Conservation (phyloP, 106 monocot species). For the Dendrobium chrysotoxum region DNA sequence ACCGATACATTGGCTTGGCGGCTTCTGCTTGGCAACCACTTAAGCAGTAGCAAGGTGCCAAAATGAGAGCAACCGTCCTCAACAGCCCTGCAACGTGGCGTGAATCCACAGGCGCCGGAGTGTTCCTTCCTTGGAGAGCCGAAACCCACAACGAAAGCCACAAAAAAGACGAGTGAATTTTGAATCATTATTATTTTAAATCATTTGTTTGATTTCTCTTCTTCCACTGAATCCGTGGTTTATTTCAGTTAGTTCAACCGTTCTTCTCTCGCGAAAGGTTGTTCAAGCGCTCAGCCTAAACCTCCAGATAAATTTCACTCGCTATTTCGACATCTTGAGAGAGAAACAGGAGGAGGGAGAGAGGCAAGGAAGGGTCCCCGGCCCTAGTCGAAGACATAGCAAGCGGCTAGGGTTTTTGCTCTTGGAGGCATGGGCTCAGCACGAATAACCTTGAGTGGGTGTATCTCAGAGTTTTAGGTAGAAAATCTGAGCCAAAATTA, state of each 20-base stretch:
- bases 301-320: too few relatives aligned
- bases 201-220: neutral
- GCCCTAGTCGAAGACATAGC: too few relatives aligned
- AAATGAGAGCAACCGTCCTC: conserved; percentile 58
- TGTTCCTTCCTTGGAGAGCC: conserved; percentile 47
- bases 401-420: too few relatives aligned
- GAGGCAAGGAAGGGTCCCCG: too few relatives aligned
- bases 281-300: conserved; percentile 59
- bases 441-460: too few relatives aligned
- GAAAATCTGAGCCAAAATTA: too few relatives aligned
- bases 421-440: too few relatives aligned
- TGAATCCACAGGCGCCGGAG: conserved; percentile 63
- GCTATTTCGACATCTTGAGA: too few relatives aligned
- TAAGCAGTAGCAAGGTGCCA: conserved; percentile 9
- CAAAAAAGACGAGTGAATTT: conserved; percentile 35
- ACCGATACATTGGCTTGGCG: neutral
- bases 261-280: conserved; percentile 53
- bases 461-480: too few relatives aligned
- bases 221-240: neutral
- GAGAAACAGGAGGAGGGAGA: too few relatives aligned
- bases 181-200: neutral
- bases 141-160: conserved; percentile 22
- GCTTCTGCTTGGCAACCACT: conserved; percentile 27
- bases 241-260: conserved; percentile 43
- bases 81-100: conserved; percentile 10